These are phyloP conservation scores for Phoma herbarum DNA, from an alignment of 2,329 filamentous ascomycete species.

Conservation along the genomic window DNA sequence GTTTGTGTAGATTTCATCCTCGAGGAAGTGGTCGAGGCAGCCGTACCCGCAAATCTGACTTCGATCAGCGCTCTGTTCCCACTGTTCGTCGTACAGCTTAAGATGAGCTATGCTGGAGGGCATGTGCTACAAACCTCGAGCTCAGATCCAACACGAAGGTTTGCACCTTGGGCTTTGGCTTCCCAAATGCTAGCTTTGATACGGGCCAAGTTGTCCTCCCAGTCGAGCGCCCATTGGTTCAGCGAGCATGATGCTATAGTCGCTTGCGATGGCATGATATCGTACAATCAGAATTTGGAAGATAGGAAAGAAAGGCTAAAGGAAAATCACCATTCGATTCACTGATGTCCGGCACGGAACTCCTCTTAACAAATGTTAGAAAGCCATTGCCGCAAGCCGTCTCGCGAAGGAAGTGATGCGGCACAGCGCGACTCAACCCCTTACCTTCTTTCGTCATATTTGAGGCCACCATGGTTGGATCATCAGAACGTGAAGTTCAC, in stretches of 20 bases:
- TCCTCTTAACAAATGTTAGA: neutral
- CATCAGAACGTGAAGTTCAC: neutral
- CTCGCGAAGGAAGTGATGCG: neutral
- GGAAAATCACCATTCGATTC: no score
- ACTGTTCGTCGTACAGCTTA: no score
- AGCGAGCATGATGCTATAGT: constrained; percentile 28
- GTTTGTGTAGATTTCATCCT: constrained; percentile 15
- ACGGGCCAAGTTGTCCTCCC: constrained; percentile 66
- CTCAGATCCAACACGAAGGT: neutral
- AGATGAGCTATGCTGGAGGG: constrained; percentile 26
- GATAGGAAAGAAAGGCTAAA: neutral
- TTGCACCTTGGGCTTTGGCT: constrained; percentile 58
- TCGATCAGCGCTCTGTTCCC: neutral
- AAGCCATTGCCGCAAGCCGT: neutral
- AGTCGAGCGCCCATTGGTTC: constrained; percentile 37
- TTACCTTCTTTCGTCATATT: neutral
- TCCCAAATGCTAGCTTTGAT: constrained; percentile 69
- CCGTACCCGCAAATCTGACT: constrained; percentile 3
- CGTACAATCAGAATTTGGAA: neutral
- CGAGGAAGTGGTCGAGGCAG: constrained; percentile 66
- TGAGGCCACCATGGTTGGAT: neutral
- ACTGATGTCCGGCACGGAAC: neutral
- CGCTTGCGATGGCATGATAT: neutral
- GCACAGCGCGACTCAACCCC: neutral
- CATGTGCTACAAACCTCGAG: neutral